These are phyloP conservation scores for Hordeum marinum DNA, from an alignment of 176 grass and related monocot genomes.

Conservation along the genomic window DNA sequence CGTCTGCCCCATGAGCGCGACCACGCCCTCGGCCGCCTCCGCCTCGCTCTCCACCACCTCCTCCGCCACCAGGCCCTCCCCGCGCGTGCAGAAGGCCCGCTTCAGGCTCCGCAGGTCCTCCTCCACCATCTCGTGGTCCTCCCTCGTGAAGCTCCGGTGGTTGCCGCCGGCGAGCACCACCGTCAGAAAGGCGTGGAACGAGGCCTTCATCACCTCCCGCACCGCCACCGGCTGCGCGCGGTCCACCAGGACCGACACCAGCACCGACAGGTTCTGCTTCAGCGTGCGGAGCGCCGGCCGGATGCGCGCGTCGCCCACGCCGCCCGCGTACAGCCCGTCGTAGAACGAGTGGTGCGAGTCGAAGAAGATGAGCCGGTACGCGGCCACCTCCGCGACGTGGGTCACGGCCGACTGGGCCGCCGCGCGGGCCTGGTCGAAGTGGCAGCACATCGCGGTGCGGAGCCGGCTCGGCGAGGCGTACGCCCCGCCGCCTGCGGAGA, in stretches of 20 bases:
- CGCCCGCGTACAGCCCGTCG: conserved; percentile 41
- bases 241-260: conserved; percentile 49
- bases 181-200: conserved; percentile 51
- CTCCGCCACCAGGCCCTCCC: conserved; percentile 54
- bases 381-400: conserved; percentile 58
- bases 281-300: conserved; percentile 46
- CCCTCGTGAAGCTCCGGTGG: conserved; percentile 35
- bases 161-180: conserved; percentile 55
- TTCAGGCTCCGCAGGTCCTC: conserved; percentile 67
- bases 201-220: conserved; percentile 65
- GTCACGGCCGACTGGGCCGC: conserved; percentile 33
- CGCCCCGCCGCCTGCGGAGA: conserved; percentile 29
- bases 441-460: background rate
- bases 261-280: conserved; percentile 53
- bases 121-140: conserved; percentile 42
- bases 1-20: conserved; percentile 49
- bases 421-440: conserved; percentile 38
- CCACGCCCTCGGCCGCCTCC: conserved; percentile 26
- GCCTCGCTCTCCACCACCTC: conserved; percentile 60
- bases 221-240: conserved; percentile 48
- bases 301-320: conserved; percentile 37
- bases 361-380: conserved; percentile 67
- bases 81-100: conserved; percentile 50
- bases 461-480: conserved; percentile 16
- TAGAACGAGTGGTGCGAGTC: conserved; percentile 65